A percentile compares a stretch with the other conserved stretches of the same genome.
Conservation (phyloP, 1,284 basidiomycete genomes). For the Paramarasmius palmivorus region DNA sequence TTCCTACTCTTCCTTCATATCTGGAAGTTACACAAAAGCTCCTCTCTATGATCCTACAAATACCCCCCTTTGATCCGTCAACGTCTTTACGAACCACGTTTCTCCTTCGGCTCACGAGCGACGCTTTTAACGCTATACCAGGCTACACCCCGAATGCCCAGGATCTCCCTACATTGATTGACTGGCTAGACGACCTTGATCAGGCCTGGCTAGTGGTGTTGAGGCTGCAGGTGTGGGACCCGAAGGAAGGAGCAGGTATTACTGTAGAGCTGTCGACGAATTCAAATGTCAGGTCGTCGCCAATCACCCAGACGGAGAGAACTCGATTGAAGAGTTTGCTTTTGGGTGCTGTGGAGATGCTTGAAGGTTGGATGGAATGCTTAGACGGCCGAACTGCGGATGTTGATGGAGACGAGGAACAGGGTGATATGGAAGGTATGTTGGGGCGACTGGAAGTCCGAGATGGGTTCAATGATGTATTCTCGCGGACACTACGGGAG, state of each 20-base stretch:
- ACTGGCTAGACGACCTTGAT: slow-evolving; percentile 71
- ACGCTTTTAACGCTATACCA: slow-evolving; percentile 55
- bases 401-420: slow-evolving; percentile 30
- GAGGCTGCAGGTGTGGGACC: slow-evolving; percentile 63
- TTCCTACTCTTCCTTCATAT: slow-evolving; percentile 58
- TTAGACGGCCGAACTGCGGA: slow-evolving; percentile 22
- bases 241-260: slow-evolving; percentile 38
- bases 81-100: slow-evolving; percentile 61
- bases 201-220: slow-evolving; percentile 69
- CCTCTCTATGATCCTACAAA: slow-evolving; percentile 63
- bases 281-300: slow-evolving; percentile 33
- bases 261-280: slow-evolving; percentile 44
- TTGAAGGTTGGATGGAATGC: slow-evolving; percentile 68
- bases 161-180: slow-evolving; percentile 51
- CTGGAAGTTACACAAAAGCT: slow-evolving; percentile 55
- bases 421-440: slow-evolving; percentile 29
- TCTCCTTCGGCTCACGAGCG: slow-evolving; percentile 69
- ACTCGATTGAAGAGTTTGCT: slow-evolving; percentile 66
- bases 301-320: slow-evolving; percentile 65
- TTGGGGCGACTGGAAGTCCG: slow-evolving; percentile 54
- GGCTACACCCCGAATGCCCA: slow-evolving; percentile 52
- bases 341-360: slow-evolving; percentile 50
- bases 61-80: slow-evolving; percentile 70
- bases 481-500: slow-evolving; percentile 55
- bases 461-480: slow-evolving; percentile 62